Evolutionary conservation across 164 flowering plant genomes (phyloP).

Genomic region (Macadamia integrifolia): DNA sequence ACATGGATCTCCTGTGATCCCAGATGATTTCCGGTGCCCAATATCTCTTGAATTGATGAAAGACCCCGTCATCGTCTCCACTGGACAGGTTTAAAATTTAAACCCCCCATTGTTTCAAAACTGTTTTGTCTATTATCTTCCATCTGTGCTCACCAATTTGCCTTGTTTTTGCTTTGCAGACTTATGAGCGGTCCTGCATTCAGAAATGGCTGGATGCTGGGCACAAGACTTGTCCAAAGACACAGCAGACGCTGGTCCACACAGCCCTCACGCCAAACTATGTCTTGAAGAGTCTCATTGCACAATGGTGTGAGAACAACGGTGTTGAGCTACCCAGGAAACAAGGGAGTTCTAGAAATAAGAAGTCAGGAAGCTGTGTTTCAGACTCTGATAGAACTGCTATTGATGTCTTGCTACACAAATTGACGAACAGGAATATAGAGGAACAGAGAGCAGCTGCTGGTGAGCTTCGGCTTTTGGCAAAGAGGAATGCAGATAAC

Average conservation of each 20-base stretch:
- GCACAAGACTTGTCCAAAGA: conserved; percentile 81
- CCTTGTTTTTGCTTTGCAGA: conserved; percentile 40
- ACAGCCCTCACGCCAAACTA: conserved; percentile 76
- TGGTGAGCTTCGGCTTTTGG: conserved; percentile 80
- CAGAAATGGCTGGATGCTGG: conserved; percentile 91
- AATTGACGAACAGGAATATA: conserved; percentile 43
- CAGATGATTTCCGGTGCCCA: conserved; percentile 94
- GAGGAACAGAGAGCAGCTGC: conserved; percentile 82
- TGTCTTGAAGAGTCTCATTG: conserved; percentile 68
- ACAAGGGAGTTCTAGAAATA: conserved; percentile 38
- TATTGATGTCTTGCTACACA: conserved; percentile 38
- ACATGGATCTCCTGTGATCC: conserved; percentile 84
- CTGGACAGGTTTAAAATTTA: conserved; percentile 84
- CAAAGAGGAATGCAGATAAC: conserved; percentile 82
- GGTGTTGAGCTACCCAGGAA: conserved; percentile 67
- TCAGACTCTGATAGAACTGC: conserved; percentile 61
- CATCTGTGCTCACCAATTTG: background rate
- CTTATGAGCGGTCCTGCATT: conserved; percentile 75
- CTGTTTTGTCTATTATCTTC: background rate
- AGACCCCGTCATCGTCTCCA: conserved; percentile 94
- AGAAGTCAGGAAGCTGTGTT: conserved; percentile 29
- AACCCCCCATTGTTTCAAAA: background rate
- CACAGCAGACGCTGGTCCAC: conserved; percentile 67
- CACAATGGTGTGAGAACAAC: conserved; percentile 82
- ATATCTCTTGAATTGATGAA: conserved; percentile 92